A percentile compares a stretch with the other conserved stretches of the same genome.
phyloP scores from a whole-genome alignment of 495 filamentous ascomycete species.

The Xylaria flabelliformis region DNA sequence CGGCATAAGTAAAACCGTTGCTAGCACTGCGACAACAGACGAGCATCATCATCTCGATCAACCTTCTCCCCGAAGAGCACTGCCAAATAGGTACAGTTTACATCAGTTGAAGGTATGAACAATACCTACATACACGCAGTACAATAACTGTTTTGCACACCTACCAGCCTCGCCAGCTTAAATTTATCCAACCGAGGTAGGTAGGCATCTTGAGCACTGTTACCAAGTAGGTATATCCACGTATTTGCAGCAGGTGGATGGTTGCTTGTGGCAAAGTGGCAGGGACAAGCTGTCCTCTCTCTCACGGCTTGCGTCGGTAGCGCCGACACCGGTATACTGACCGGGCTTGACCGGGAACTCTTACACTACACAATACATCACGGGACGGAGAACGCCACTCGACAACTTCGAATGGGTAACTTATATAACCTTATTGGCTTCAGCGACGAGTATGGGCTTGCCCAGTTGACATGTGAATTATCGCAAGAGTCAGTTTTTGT shows the following conservation, averaged over 20 bases:
- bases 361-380: background rate
- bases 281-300: background rate
- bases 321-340: constrained; percentile 1
- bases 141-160: background rate
- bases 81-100: background rate
- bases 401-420: background rate
- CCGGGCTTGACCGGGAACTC: background rate
- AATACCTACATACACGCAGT: background rate
- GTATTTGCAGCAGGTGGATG: background rate
- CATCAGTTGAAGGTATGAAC: background rate
- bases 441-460: background rate
- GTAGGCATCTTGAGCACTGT: background rate
- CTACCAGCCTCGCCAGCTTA: background rate
- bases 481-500: background rate
- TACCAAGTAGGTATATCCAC: too few species aligned
- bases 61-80: background rate
- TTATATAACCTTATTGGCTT: background rate
- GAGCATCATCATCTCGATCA: background rate
- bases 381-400: background rate
- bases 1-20: background rate
- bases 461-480: background rate
- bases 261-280: constrained; percentile 11
- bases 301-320: constrained; percentile 18
- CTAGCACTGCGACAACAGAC: background rate
- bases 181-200: constrained; percentile 5